Evolutionary conservation across 2,329 filamentous ascomycete species (phyloP), one percentile per base, ranked within the genome.

Genomic region (Nemania sp.): DNA sequence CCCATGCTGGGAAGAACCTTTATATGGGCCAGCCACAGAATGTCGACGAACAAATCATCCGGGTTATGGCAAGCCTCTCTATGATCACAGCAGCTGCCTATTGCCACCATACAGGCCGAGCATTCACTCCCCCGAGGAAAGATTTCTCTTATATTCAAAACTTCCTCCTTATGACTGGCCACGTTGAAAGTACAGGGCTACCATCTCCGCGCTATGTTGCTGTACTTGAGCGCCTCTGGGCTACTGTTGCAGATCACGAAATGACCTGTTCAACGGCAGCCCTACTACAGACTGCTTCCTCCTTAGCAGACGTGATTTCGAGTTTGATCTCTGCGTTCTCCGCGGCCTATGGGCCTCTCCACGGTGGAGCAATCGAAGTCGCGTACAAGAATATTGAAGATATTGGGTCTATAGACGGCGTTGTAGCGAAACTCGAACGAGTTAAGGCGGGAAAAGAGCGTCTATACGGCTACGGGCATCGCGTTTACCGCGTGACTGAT

Each of bases 341-440:
- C n/a, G 66, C 72, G 1, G 55, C 26, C 2, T 69, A 70, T 41
- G 72, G 72, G 2, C 72, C 72, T 11, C 43, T 74, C 10, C 72
- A 74, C 20, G 71, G 67, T 15, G 72, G 72, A 22, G 72, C 71
- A 35, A 74, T 74, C 27, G 72, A 72, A 15, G 66, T 74, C 26
- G 72, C 72, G 10, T 73, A 74, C 47, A 70, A 71, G 61, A 45
- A 63, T 6, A 67, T 74, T 43, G 62, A 69, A 32, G 62, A 71
- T 38, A 68, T 74, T 3, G 70, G 69, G 0, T 61, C 58, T 15
- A 64, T 72, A 20, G 69, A 65, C 5, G 52, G 70, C 15, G 69
- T 73, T n/a, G 63, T 66, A 6, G 67, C 56, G 8, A 68, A 71
- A 54, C 56, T 73, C 10, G 66, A 62, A 20, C 52, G 64, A 15